Evolutionary conservation across 2,329 filamentous ascomycete genomes (phyloP).

Genomic region (Cercospora zeina): DNA sequence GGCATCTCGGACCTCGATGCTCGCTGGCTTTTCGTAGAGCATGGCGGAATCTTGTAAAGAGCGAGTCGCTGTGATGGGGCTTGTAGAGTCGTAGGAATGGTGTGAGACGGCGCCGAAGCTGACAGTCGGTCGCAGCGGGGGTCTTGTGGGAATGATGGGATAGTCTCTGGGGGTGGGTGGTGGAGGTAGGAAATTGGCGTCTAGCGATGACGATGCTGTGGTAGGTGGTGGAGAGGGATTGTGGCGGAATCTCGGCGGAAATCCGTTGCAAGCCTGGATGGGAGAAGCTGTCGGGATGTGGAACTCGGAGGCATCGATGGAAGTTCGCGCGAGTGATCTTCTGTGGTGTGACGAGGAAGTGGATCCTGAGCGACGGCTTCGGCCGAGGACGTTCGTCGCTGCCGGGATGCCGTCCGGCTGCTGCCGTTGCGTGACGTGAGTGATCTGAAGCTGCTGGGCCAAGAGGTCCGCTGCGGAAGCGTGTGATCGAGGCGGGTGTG

Average conservation of each 20-base stretch:
- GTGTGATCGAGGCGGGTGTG: slow-evolving; percentile 27
- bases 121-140: slow-evolving; percentile 25
- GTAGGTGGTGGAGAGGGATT: slow-evolving; percentile 21
- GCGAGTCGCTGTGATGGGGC: neutral
- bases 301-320: slow-evolving; percentile 18
- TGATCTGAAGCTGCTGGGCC: slow-evolving; percentile 16
- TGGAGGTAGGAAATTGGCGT: neutral
- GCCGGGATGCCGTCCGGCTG: slow-evolving; percentile 2
- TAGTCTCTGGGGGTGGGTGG: slow-evolving; percentile 6
- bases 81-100: slow-evolving; percentile 25
- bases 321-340: slow-evolving; percentile 15
- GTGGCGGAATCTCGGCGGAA: slow-evolving; percentile 31
- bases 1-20: neutral
- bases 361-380: slow-evolving; percentile 9
- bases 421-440: slow-evolving; percentile 9
- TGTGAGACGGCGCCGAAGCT: slow-evolving; percentile 26
- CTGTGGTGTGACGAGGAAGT: slow-evolving; percentile 13
- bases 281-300: slow-evolving; percentile 14
- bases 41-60: neutral
- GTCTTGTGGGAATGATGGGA: slow-evolving; percentile 23
- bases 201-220: slow-evolving; percentile 1
- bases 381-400: slow-evolving; percentile 20
- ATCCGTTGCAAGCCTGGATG: slow-evolving; percentile 9
- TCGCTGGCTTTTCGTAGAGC: slow-evolving; percentile 5
- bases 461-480: slow-evolving; percentile 26